Percentiles rank a stretch among this genome's conserved stretches.
Conservation (phyloP, 225 moss, liverwort and hornwort species). For the Pseudoscleropodium purum region DNA sequence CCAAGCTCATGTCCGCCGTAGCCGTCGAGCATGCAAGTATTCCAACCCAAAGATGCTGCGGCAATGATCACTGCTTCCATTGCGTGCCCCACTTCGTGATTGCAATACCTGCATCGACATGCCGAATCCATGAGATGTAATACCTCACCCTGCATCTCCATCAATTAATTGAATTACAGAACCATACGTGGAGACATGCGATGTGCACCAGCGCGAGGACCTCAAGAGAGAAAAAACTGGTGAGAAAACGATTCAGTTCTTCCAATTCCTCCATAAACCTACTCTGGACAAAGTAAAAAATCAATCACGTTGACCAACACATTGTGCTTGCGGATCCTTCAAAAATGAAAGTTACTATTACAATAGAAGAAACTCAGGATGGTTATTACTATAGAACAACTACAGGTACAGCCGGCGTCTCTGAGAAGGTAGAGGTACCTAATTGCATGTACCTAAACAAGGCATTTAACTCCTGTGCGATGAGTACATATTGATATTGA, state of each 20-base stretch:
- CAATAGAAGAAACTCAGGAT: not conserved
- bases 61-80: conserved; percentile 64
- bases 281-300: not conserved
- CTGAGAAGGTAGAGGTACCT: not conserved
- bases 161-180: not conserved
- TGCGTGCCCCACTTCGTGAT: conserved; percentile 88
- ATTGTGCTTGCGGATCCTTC: not conserved
- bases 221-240: not conserved
- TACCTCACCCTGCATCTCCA: conserved; percentile 1
- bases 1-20: no score
- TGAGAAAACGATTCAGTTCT: not conserved
- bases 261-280: not conserved
- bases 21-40: no score
- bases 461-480: not conserved
- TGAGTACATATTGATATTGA: not conserved
- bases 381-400: not conserved
- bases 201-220: not conserved
- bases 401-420: not conserved
- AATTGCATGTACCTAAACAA: not conserved
- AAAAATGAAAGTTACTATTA: not conserved
- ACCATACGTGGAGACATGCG: not conserved
- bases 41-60: not conserved
- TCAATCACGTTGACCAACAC: not conserved
- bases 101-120: conserved; percentile 65
- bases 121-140: conserved; percentile 1